Evolutionary conservation across 1,284 basidiomycete species (phyloP).

Genomic region (Ceratobasidium papillatum): DNA sequence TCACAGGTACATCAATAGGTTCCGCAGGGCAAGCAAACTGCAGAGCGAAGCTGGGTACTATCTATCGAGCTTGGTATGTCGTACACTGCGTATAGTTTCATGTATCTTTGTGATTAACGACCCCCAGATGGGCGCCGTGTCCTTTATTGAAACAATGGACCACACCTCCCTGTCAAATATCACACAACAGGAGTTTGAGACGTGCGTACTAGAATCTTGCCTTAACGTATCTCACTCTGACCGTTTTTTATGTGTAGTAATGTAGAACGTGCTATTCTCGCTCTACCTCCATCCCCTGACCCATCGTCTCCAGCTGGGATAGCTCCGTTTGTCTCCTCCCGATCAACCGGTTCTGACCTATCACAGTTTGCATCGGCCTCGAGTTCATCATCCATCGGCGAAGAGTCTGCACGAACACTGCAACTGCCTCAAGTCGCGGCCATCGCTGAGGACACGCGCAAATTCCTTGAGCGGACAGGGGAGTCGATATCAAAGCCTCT

Average conservation of each 20-base stretch:
- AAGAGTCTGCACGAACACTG: slow-evolving; percentile 84
- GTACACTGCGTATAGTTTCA: slow-evolving; percentile 42
- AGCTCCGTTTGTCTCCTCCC: slow-evolving; percentile 58
- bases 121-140: slow-evolving; percentile 83
- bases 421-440: slow-evolving; percentile 66
- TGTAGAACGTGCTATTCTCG: slow-evolving; percentile 84
- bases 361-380: slow-evolving; percentile 49
- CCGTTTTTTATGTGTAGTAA: slow-evolving; percentile 58
- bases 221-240: slow-evolving; percentile 4
- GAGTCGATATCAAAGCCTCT: slow-evolving; percentile 89
- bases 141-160: slow-evolving; percentile 98
- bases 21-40: slow-evolving; percentile 87
- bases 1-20: slow-evolving; percentile 90
- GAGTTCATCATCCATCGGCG: slow-evolving; percentile 66
- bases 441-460: slow-evolving; percentile 78
- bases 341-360: slow-evolving; percentile 49
- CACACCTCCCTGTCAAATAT: slow-evolving; percentile 92
- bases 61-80: slow-evolving; percentile 85
- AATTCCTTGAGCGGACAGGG: slow-evolving; percentile 85
- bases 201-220: slow-evolving; percentile 55
- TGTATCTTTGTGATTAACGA: slow-evolving; percentile 25
- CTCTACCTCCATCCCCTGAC: slow-evolving; percentile 66
- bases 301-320: slow-evolving; percentile 44
- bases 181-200: slow-evolving; percentile 91
- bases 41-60: slow-evolving; percentile 98